Evolutionary conservation across 805 yeast genomes (phyloP).

Genomic region (Vanderwaltozyma yarrowii): DNA sequence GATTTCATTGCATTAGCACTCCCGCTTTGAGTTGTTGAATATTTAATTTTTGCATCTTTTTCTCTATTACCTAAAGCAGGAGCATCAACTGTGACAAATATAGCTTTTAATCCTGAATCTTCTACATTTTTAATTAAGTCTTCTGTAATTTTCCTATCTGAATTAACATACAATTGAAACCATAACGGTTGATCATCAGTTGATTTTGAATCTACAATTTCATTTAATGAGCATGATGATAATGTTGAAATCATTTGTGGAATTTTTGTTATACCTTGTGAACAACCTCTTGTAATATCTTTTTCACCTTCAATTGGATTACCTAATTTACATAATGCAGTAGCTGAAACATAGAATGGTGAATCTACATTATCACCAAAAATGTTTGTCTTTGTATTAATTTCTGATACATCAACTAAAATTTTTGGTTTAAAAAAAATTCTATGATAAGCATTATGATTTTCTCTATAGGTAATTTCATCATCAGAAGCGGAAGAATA

Average conservation of each 20-base stretch:
- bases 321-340: conserved; percentile 87
- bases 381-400: conserved; percentile 64
- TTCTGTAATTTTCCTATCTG: conserved; percentile 57
- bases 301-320: conserved; percentile 82
- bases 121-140: conserved; percentile 63
- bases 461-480: conserved; percentile 81
- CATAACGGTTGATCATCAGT: conserved; percentile 64
- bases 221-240: conserved; percentile 83
- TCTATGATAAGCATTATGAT: conserved; percentile 81
- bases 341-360: conserved; percentile 86
- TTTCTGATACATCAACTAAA: conserved; percentile 65
- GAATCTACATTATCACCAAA: conserved; percentile 59
- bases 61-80: conserved; percentile 88
- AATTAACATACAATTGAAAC: conserved; percentile 80
- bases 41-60: conserved; percentile 68
- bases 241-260: conserved; percentile 86
- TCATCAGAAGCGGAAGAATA: conserved; percentile 90
- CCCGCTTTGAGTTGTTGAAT: conserved; percentile 31
- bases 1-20: conserved; percentile 9
- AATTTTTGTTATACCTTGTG: conserved; percentile 46
- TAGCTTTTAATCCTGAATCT: conserved; percentile 62
- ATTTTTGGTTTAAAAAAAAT: conserved; percentile 80
- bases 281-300: conserved; percentile 77
- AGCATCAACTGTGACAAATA: conserved; percentile 87
- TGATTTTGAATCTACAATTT: conserved; percentile 59